Percentiles rank a stretch among this genome's conserved stretches.
phyloP scores from a whole-genome alignment of 768 basidiomycete genomes.

The Leccinum incarnatum region DNA sequence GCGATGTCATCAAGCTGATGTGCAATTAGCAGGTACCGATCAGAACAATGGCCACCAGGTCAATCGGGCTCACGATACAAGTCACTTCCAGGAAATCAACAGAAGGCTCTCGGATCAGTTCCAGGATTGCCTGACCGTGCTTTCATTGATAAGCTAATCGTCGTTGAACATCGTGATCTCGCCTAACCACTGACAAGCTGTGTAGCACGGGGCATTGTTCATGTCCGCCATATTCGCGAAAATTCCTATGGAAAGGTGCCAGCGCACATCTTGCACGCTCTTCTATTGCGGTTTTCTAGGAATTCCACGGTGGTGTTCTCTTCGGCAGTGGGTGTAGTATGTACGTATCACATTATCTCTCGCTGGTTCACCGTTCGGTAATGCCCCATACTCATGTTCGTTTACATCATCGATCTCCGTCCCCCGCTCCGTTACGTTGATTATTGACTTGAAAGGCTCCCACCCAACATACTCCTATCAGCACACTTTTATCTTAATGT shows the following conservation, averaged over 20 bases:
- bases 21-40: slow-evolving; percentile 4
- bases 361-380: slow-evolving; percentile 6
- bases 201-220: slow-evolving; percentile 21
- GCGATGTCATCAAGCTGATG: slow-evolving; percentile 5
- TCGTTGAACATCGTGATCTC: slow-evolving; percentile 16
- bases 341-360: slow-evolving; percentile 10
- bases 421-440: background rate
- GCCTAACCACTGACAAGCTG: slow-evolving; percentile 21
- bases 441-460: background rate
- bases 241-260: slow-evolving; percentile 21
- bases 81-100: background rate
- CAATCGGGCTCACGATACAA: background rate
- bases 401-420: slow-evolving; percentile 25
- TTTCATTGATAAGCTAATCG: slow-evolving; percentile 11
- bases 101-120: slow-evolving; percentile 18
- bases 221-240: slow-evolving; percentile 28
- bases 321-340: slow-evolving; percentile 7
- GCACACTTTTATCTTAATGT: slow-evolving; percentile 8
- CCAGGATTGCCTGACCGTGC: slow-evolving; percentile 5
- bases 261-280: slow-evolving; percentile 11
- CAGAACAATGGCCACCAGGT: background rate
- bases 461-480: slow-evolving; percentile 5
- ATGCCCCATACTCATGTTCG: slow-evolving; percentile 19
- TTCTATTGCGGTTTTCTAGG: slow-evolving; percentile 24
- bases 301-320: slow-evolving; percentile 11